Base-by-base conservation (phyloP, 2,329 filamentous ascomycete genomes). In the Aspergillus oerlinghausenensis region DNA sequence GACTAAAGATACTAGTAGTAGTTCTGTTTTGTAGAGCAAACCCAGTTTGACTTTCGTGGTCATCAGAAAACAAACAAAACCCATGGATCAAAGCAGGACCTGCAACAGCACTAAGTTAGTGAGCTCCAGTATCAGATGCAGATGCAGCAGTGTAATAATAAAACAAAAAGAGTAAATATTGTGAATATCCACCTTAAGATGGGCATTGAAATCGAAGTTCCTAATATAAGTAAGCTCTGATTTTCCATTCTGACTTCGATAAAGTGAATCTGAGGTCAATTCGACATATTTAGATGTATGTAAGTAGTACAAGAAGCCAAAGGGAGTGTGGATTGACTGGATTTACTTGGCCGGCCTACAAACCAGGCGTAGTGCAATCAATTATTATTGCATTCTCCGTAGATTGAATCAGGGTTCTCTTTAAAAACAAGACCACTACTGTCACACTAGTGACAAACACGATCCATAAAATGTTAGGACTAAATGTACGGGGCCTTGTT, bases 361-460 rank as follows among this genome's bases (percentile, higher is more conserved):
- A 35, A 38, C 17, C 32, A 38, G 32, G 32, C 32, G 6, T 38
- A 38, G 32, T 17, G 32, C 32, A 38, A 40, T 32, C 35, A 26
- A n/a, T 56, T 19, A 26, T 49, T 52, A 55, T 52, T 58, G 49
- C 29, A 47, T n/a, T n/a, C n/a, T n/a, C n/a, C n/a, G n/a, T 28
- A 48, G 51, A 50, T 23, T 29, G 45, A 38, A 25, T 21, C 43
- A 52, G 49, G 54, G 52, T 45, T 51, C 54, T 50, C 56, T 55
- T 47, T 58, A 35, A 56, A 53, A 52, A 50, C 50, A 59, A 62
- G 58, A 43, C 54, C 58, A 63, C 61, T 61, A 55, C 61, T 62
- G 63, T 63, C 63, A 59, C 63, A 65, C 63, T 63, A 65, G 60
- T 65, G 63, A 65, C 63, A 63, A 65, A 65, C 63, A 65, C 54